phyloP scores from a whole-genome alignment of 2,329 filamentous ascomycete genomes.

The Fusarium sacchari region DNA sequence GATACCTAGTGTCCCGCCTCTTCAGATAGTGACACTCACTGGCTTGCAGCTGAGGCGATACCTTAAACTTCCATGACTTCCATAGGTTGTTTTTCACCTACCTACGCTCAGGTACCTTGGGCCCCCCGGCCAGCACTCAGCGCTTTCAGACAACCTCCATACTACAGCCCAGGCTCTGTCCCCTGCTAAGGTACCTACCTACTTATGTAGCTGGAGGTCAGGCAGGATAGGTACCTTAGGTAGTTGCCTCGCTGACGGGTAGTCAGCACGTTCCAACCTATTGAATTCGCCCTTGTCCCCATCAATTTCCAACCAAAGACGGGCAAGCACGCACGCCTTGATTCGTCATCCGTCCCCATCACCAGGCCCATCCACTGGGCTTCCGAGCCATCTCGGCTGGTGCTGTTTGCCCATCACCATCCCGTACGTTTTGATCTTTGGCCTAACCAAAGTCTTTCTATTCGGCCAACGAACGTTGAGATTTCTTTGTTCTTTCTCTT shows the following conservation, averaged over 20 bases:
- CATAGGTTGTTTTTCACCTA: no score
- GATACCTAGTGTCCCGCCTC: no score
- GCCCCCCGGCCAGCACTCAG: no score
- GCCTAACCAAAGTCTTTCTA: slow-evolving; percentile 11
- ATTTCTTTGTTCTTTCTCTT: slow-evolving; percentile 26
- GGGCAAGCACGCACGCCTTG: neutral
- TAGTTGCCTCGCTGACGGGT: slow-evolving; percentile 33
- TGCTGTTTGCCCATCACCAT: slow-evolving; percentile 25
- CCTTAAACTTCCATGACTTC: neutral
- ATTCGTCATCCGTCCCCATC: slow-evolving; percentile 30
- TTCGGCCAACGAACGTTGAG: slow-evolving; percentile 13
- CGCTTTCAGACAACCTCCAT: neutral
- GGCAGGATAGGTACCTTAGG: neutral
- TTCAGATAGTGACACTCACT: neutral
- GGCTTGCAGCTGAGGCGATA: neutral
- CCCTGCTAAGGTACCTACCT: no score
- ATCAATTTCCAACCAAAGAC: slow-evolving; percentile 24
- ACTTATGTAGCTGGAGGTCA: no score
- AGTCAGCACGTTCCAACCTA: slow-evolving; percentile 18
- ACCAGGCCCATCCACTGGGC: slow-evolving; percentile 22
- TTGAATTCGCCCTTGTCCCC: slow-evolving; percentile 27
- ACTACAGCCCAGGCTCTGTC: neutral
- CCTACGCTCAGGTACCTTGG: neutral
- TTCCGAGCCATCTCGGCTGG: slow-evolving; percentile 15
- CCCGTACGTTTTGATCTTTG: slow-evolving; percentile 26